phyloP scores from a whole-genome alignment of 78 protist genomes.

The Dictyostelium firmibasis region DNA sequence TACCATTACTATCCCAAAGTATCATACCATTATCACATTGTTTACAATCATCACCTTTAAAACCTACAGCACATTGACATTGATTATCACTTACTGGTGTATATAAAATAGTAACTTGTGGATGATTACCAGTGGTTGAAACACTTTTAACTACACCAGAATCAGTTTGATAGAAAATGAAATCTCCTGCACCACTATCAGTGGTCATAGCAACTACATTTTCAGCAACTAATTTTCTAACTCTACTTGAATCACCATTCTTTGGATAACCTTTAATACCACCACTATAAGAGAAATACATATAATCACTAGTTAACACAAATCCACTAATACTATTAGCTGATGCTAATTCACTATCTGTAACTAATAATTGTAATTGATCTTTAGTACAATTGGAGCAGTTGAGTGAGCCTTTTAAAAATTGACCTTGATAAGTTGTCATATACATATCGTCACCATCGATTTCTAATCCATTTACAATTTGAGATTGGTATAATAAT shows the following conservation, averaged over 20 bases:
- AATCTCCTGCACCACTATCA: neutral
- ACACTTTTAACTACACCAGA: neutral
- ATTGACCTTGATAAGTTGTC: neutral
- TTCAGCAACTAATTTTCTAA: neutral
- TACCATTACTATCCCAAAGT: neutral
- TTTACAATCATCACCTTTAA: neutral
- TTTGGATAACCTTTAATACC: conserved; percentile 1
- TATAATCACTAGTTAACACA: neutral
- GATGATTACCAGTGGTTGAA: neutral
- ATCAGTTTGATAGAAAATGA: neutral
- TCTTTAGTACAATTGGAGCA: neutral
- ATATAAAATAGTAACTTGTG: neutral
- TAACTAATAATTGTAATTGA: neutral
- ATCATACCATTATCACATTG: neutral
- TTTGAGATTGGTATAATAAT: neutral
- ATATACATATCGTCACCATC: neutral
- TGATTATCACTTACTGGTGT: neutral
- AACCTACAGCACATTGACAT: neutral
- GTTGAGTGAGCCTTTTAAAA: neutral
- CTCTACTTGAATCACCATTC: neutral
- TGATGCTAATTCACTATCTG: neutral
- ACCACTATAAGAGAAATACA: neutral
- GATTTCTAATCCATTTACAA: neutral
- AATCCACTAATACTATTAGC: neutral
- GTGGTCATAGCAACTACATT: neutral